Conservation (phyloP, 371 early-diverging fungal genomes). For the Coemansia sp. region DNA sequence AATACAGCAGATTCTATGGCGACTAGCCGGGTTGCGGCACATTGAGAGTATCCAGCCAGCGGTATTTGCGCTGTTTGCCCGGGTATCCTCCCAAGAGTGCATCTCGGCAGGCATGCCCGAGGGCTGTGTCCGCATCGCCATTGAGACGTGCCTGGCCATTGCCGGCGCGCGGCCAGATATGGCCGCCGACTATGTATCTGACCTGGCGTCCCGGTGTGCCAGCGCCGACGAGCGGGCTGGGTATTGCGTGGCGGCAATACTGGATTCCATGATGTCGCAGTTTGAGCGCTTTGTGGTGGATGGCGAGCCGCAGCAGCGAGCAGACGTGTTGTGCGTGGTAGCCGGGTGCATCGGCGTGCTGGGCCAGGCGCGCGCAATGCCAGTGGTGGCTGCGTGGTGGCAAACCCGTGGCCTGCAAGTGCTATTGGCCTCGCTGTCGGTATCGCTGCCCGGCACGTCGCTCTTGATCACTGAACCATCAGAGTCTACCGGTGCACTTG, state of each 20-base stretch:
- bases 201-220: not conserved
- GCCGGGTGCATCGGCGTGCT: slow-evolving; percentile 15
- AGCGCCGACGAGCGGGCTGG: not conserved
- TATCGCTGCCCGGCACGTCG: slow-evolving; percentile 35
- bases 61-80: slow-evolving; percentile 18
- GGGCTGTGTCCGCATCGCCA: slow-evolving; percentile 1
- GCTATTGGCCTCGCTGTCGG: slow-evolving; percentile 19
- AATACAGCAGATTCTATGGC: slow-evolving; percentile 30
- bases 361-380: slow-evolving; percentile 6
- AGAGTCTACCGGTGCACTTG: not conserved
- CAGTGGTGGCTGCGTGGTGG: slow-evolving; percentile 28
- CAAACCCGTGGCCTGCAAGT: slow-evolving; percentile 12
- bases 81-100: slow-evolving; percentile 4
- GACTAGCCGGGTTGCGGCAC: slow-evolving; percentile 31
- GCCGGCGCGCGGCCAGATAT: not conserved
- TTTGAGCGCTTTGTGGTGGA: slow-evolving; percentile 24
- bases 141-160: slow-evolving; percentile 29
- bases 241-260: not conserved
- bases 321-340: slow-evolving; percentile 21
- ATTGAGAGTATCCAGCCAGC: slow-evolving; percentile 5
- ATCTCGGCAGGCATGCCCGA: slow-evolving; percentile 1
- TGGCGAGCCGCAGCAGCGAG: slow-evolving; percentile 17
- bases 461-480: slow-evolving; percentile 21
- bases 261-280: slow-evolving; percentile 14
- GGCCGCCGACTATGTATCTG: not conserved